Percentiles rank a stretch among this genome's conserved stretches.
Conservation (phyloP, 2,329 filamentous ascomycete genomes). For the Sporothrix sp. region DNA sequence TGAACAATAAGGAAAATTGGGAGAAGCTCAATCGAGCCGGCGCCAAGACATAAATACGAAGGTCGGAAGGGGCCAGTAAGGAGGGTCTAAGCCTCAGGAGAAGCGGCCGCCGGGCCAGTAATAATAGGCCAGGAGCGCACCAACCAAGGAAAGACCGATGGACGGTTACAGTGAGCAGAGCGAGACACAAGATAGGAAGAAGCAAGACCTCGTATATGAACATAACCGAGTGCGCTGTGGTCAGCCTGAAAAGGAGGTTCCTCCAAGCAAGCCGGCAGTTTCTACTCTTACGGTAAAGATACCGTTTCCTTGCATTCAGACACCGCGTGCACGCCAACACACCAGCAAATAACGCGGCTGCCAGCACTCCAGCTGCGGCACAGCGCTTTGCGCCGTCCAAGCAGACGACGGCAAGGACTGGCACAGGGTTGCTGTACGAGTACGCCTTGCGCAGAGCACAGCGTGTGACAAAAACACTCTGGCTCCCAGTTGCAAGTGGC, state of each 20-base stretch:
- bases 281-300: too few relatives aligned
- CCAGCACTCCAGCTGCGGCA: slow-evolving; percentile 3
- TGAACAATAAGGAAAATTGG: background rate
- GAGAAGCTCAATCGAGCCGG: too few relatives aligned
- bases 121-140: background rate
- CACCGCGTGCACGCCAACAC: too few relatives aligned
- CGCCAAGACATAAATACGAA: slow-evolving; percentile 8
- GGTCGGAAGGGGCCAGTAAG: background rate
- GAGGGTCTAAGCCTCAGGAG: slow-evolving; percentile 10
- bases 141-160: background rate
- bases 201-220: slow-evolving; percentile 9
- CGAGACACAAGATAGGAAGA: background rate
- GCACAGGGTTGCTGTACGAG: background rate
- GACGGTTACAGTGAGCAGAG: background rate
- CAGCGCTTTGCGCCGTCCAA: background rate
- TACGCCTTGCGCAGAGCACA: too few relatives aligned
- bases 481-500: too few relatives aligned
- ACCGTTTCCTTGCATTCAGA: too few relatives aligned
- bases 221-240: background rate
- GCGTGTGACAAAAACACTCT: too few relatives aligned
- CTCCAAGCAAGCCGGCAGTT: too few relatives aligned
- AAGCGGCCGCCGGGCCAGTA: background rate
- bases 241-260: too few relatives aligned
- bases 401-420: background rate
- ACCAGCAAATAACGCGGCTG: slow-evolving; percentile 4